A percentile compares a stretch with the other conserved stretches of the same genome.
These are phyloP conservation scores for Lactifluus subvellereus DNA, from an alignment of 768 basidiomycete genomes.

Conservation along the genomic window DNA sequence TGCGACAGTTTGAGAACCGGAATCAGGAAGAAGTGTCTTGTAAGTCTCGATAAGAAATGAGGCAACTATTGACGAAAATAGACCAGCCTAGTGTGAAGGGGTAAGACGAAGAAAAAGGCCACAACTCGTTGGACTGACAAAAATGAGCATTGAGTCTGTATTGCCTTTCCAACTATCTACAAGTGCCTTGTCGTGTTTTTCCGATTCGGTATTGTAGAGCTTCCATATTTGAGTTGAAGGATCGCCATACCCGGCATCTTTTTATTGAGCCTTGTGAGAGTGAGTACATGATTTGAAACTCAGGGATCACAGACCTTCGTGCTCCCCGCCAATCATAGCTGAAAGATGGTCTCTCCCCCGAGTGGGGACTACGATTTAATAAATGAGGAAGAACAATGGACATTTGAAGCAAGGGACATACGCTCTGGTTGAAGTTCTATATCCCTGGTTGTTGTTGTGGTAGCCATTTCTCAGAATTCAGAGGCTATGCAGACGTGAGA, in stretches of 20 bases:
- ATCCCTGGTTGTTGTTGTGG: neutral
- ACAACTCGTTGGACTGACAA: slow-evolving; percentile 2
- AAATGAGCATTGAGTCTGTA: slow-evolving; percentile 18
- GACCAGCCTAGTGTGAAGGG: neutral
- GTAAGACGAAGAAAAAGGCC: too few relatives aligned
- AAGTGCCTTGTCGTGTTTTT: slow-evolving; percentile 9
- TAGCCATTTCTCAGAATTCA: too few relatives aligned
- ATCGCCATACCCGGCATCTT: neutral
- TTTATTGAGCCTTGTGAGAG: neutral
- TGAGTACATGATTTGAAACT: neutral
- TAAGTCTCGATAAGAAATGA: slow-evolving; percentile 22
- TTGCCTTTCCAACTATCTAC: slow-evolving; percentile 16
- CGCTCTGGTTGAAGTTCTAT: neutral
- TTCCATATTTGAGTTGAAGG: slow-evolving; percentile 9
- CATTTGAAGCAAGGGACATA: neutral
- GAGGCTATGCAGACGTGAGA: too few relatives aligned
- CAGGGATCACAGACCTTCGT: neutral
- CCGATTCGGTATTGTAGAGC: slow-evolving; percentile 16
- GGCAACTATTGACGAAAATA: slow-evolving; percentile 17
- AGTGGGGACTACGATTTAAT: neutral
- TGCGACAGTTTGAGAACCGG: too few relatives aligned
- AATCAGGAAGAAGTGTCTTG: slow-evolving; percentile 2
- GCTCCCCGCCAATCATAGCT: neutral
- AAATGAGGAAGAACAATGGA: neutral
- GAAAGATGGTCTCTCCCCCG: neutral